phyloP scores from a whole-genome alignment of 129 eudicot genomes.

The Flaveria bidentis region DNA sequence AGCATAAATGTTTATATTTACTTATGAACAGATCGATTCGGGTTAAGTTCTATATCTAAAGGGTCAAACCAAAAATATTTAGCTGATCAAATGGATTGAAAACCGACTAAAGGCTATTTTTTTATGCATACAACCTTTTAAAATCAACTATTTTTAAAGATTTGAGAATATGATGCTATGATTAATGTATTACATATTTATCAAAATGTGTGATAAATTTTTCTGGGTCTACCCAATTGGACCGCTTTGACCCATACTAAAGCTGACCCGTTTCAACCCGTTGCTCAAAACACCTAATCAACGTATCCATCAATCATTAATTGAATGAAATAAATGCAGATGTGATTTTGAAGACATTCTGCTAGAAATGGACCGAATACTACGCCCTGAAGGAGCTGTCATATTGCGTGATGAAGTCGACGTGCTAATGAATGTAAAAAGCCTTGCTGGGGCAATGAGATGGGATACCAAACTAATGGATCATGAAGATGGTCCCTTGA shows the following conservation, averaged over 20 bases:
- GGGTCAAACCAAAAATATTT: not conserved
- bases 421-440: conserved; percentile 74
- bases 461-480: conserved; percentile 82
- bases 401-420: conserved; percentile 94
- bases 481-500: conserved; percentile 94
- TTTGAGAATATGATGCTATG: not conserved
- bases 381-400: conserved; percentile 96
- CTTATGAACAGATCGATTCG: not conserved
- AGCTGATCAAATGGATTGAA: not conserved
- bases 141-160: not conserved
- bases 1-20: not conserved
- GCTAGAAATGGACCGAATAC: conserved; percentile 88
- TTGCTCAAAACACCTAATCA: not conserved
- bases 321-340: conserved; percentile 40
- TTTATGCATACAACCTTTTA: not conserved
- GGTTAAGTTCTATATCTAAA: not conserved
- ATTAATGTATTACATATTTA: not conserved
- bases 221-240: not conserved
- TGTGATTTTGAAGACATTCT: conserved; percentile 92
- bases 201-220: not conserved
- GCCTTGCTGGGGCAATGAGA: conserved; percentile 72
- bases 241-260: not conserved
- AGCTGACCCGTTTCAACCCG: not conserved
- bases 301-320: not conserved
- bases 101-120: not conserved